These are phyloP conservation scores for Blastocystis sp. DNA, from an alignment of 352 stramenopile species.

Conservation along the genomic window DNA sequence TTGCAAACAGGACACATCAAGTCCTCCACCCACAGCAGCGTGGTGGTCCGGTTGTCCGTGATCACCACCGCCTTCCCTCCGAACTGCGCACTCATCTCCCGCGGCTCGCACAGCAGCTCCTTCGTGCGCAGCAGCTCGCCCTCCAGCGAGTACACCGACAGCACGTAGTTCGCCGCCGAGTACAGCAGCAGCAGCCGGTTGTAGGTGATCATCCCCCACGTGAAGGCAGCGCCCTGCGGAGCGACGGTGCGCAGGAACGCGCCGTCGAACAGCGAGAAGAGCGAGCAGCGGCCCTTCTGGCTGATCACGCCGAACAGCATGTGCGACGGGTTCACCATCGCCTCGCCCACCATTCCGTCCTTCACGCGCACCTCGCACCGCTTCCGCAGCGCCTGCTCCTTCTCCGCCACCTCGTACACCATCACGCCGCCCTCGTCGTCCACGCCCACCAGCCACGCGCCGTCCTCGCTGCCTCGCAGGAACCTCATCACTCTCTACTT, in stretches of 20 bases:
- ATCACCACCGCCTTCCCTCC: neutral
- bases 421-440: neutral
- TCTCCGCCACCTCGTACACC: neutral
- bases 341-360: neutral
- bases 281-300: neutral
- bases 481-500: neutral
- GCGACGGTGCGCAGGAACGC: neutral
- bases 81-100: neutral
- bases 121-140: neutral
- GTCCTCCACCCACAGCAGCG: neutral
- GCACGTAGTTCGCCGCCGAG: neutral
- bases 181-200: neutral
- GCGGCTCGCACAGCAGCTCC: neutral
- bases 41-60: neutral
- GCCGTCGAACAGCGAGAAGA: neutral
- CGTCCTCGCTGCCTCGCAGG: neutral
- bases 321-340: neutral
- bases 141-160: neutral
- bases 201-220: neutral
- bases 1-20: conserved; percentile 12
- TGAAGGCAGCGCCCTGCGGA: neutral
- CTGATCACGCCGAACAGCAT: neutral
- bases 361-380: neutral
- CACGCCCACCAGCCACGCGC: neutral
- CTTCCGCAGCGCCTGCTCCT: neutral